A percentile compares a stretch with the other conserved stretches of the same genome.
Evolutionary conservation across 1,284 basidiomycete species (phyloP).

Genomic region (Naganishia cerealis): DNA sequence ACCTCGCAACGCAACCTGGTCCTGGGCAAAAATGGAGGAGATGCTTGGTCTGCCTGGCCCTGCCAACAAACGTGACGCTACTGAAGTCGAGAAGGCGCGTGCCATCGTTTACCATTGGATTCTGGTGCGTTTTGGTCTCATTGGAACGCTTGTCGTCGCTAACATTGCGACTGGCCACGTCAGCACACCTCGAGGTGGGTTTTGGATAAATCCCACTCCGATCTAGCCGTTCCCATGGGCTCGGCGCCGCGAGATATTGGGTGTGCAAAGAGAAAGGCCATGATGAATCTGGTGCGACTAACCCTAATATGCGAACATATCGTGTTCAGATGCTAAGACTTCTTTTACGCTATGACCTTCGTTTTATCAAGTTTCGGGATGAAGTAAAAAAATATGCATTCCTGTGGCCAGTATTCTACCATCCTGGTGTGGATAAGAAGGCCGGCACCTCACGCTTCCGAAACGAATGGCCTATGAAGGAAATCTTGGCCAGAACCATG

Average conservation of each 20-base stretch:
- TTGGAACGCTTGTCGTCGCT: background rate
- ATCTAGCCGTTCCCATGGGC: background rate
- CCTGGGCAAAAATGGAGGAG: background rate
- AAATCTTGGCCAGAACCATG: background rate
- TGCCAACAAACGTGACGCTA: background rate
- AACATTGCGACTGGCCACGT: background rate
- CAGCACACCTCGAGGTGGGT: background rate
- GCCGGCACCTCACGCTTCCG: background rate
- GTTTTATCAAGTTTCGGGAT: background rate
- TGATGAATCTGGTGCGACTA: background rate
- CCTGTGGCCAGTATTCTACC: conserved; percentile 5
- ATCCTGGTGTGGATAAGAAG: background rate
- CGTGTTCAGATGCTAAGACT: no score
- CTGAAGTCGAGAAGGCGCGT: background rate
- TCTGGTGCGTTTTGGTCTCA: background rate
- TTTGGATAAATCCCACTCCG: background rate
- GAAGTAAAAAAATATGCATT: conserved; percentile 1
- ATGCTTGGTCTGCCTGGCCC: background rate
- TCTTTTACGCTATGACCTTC: no score
- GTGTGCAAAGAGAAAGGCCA: background rate
- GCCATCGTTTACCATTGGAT: background rate
- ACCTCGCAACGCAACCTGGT: background rate
- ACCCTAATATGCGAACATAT: no score
- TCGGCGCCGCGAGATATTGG: background rate
- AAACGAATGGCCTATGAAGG: conserved; percentile 11